Base-by-base conservation (phyloP, 225 moss, liverwort and hornwort genomes). In the Polytrichum formosum region DNA sequence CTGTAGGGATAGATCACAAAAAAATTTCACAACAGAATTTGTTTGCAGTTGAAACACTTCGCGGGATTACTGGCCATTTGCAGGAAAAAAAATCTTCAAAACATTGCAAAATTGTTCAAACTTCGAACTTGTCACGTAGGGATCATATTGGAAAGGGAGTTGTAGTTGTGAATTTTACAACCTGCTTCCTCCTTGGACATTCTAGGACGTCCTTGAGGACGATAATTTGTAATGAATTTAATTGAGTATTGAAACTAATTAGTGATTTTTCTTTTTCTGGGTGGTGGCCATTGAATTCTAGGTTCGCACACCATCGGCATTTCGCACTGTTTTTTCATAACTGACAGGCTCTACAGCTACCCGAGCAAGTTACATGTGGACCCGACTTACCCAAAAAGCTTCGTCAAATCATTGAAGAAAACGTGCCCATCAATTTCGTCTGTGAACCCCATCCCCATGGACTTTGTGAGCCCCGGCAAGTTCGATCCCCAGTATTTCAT, bases 401-500 rank as follows among this genome's bases (percentile, higher is more conserved):
- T 80, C 20, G 20, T 72, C 0, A 17, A 19, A 25, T 69, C 77
- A 1, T 28, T 84, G 25, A 1, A 17, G 28, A 27, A 72, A 1
- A 25, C 66, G 0, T 84, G 84, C 75, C 84, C 84, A 4, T 18
- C 22, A 5, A 70, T 74, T 8, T 46, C 80, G 2, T 28, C 4
- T 0, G 68, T 64, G 71, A 80, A 77, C 18, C 1, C 75, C 9
- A 61, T 84, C 19, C 4, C 26, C 76, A 0, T 88, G 60, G 88
- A 88, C 78, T 66, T 73, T 35, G 70, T 68, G 56, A 37, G 80
- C 5, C 88, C 83, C 0, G 54, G 16, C 30, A 18, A 6, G 1
- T 85, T 88, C 72, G 88, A 88, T 53, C 19, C 67, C 62, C 21
- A 30, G 0, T 88, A 85, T 64, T 85, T 82, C 70, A 28, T 54